Evolutionary conservation across 2,329 filamentous ascomycete genomes (phyloP).

Genomic region (Hymenoscyphus albidus): DNA sequence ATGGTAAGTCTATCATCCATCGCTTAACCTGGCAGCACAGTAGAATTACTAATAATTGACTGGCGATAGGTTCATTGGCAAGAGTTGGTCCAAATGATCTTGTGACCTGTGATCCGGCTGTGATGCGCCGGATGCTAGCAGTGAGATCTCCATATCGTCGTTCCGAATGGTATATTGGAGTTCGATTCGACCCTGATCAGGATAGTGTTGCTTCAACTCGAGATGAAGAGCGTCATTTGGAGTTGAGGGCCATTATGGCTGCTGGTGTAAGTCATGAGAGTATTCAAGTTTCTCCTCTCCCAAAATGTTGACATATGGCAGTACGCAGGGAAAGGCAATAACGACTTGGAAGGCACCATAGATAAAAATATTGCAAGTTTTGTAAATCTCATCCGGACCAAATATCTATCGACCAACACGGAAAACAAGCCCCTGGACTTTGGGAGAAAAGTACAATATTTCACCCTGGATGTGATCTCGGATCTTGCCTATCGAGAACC

Average conservation of each 20-base stretch:
- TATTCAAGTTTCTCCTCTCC: background rate
- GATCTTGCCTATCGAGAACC: constrained; percentile 48
- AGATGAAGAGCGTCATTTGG: constrained; percentile 44
- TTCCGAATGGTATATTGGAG: constrained; percentile 38
- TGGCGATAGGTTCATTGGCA: constrained; percentile 13
- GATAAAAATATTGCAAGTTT: constrained; percentile 46
- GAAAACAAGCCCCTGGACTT: constrained; percentile 44
- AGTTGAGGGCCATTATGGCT: constrained; percentile 46
- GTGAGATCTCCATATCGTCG: constrained; percentile 25
- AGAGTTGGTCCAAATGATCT: constrained; percentile 30
- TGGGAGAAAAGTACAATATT: constrained; percentile 48
- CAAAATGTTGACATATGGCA: constrained; percentile 23
- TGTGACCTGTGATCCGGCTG: constrained; percentile 25
- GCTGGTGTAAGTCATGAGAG: constrained; percentile 40
- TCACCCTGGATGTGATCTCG: constrained; percentile 52
- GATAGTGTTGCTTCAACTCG: constrained; percentile 51
- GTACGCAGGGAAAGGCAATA: constrained; percentile 52
- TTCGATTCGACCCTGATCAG: constrained; percentile 49
- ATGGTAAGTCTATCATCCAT: constrained; percentile 18
- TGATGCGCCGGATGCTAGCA: constrained; percentile 22
- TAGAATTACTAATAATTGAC: background rate
- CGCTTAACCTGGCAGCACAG: background rate
- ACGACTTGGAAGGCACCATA: constrained; percentile 45
- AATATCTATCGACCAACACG: constrained; percentile 43
- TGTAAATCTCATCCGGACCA: constrained; percentile 46